Conservation (phyloP, 2,329 filamentous ascomycete genomes). For the Alternaria consortialis region DNA sequence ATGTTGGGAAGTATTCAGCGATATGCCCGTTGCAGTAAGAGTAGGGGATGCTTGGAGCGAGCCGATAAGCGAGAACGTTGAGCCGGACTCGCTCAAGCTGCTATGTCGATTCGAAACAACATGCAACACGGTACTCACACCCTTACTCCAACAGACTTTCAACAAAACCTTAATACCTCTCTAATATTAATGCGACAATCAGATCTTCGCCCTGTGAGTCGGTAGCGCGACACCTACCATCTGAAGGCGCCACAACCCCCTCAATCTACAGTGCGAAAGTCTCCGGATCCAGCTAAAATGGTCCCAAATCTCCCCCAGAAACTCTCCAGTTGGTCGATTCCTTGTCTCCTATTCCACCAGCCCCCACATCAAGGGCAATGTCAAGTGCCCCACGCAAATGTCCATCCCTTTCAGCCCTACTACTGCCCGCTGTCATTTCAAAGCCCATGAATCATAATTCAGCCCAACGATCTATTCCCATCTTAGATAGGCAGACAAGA, state of each 20-base stretch:
- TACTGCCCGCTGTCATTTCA: not conserved
- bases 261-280: not conserved
- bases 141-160: not conserved
- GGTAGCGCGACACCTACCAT: not conserved
- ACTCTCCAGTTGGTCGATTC: conserved; percentile 1
- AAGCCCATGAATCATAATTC: not conserved
- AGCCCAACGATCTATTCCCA: not conserved
- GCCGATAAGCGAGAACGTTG: conserved; percentile 2
- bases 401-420: not conserved
- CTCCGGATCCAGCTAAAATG: not conserved
- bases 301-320: conserved; percentile 1
- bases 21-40: not conserved
- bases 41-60: not conserved
- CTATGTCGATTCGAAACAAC: not conserved
- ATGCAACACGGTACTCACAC: not conserved
- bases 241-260: not conserved
- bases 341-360: not conserved
- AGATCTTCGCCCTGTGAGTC: not conserved
- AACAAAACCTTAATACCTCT: conserved; percentile 1
- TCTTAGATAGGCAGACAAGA: not conserved
- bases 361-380: conserved; percentile 2
- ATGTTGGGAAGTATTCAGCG: not conserved
- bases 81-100: not conserved
- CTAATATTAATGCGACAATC: not conserved
- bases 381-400: not conserved